Evolutionary conservation across 2,329 filamentous ascomycete species (phyloP).

Genomic region (Colletotrichum shisoi): DNA sequence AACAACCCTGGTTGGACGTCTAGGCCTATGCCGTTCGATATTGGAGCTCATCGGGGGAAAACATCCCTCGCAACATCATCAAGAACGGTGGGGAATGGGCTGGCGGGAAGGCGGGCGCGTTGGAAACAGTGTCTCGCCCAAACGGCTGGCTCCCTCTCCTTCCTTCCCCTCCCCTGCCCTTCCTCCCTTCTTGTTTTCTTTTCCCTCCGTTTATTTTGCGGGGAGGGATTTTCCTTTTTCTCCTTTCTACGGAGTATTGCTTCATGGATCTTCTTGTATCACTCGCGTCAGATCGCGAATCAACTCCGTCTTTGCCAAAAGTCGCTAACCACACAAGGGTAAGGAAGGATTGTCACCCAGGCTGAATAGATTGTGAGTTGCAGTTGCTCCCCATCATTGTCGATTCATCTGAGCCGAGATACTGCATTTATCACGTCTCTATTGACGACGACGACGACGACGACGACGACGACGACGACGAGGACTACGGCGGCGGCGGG

Average conservation of each 20-base stretch:
- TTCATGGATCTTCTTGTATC: constrained; percentile 6
- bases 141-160: constrained; percentile 24
- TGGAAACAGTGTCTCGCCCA: constrained; percentile 36
- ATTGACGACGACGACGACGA: constrained; percentile 14
- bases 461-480: constrained; percentile 10
- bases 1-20: no score
- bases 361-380: not conserved
- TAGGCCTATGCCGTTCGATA: not conserved
- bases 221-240: not conserved
- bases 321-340: not conserved
- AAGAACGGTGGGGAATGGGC: constrained; percentile 33
- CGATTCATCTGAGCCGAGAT: not conserved
- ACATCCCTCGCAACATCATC: constrained; percentile 21
- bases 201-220: constrained; percentile 9
- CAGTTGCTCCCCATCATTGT: not conserved
- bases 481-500: not conserved
- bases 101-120: constrained; percentile 28
- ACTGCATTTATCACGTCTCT: not conserved
- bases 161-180: not conserved
- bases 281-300: constrained; percentile 16
- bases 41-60: constrained; percentile 26
- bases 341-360: not conserved
- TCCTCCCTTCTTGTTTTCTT: not conserved
- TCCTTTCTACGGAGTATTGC: not conserved
- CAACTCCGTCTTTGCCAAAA: not conserved